These are phyloP conservation scores for Lactarius pseudohatsudake DNA, from an alignment of 768 basidiomycete species.

Conservation along the genomic window DNA sequence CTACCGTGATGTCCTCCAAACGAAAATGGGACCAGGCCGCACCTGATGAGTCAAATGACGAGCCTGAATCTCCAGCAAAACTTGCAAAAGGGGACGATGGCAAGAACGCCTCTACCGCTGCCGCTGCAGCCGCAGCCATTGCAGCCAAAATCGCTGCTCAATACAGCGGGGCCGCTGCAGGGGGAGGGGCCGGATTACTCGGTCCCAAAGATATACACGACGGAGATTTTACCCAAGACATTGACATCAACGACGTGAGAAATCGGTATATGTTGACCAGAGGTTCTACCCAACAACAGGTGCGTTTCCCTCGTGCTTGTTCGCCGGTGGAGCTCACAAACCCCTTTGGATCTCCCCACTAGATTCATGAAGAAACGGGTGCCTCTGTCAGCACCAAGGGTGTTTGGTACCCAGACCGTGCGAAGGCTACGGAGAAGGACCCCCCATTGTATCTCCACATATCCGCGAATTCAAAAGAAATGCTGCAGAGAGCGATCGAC, in stretches of 20 bases:
- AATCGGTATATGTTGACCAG: constrained; percentile 95
- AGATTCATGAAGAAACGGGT: constrained; percentile 93
- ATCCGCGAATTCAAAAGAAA: constrained; percentile 67
- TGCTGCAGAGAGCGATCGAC: constrained; percentile 64
- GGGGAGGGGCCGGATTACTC: constrained; percentile 40
- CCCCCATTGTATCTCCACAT: constrained; percentile 94
- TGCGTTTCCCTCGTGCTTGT: constrained; percentile 38
- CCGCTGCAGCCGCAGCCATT: constrained; percentile 80
- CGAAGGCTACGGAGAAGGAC: constrained; percentile 88
- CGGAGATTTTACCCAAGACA: constrained; percentile 83
- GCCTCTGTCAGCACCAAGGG: constrained; percentile 93
- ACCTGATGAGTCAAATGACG: constrained; percentile 49
- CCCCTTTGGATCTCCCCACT: background rate
- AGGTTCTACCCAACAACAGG: constrained; percentile 89
- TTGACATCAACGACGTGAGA: constrained; percentile 95
- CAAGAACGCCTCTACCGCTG: constrained; percentile 67
- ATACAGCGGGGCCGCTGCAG: constrained; percentile 51
- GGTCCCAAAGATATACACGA: constrained; percentile 66
- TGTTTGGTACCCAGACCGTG: constrained; percentile 92
- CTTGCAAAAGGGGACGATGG: constrained; percentile 49
- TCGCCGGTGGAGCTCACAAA: background rate
- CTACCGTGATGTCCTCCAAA: constrained; percentile 58
- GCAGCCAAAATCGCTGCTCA: constrained; percentile 95
- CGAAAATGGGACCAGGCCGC: constrained; percentile 75
- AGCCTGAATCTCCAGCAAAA: constrained; percentile 44